Evolutionary conservation across 2,329 filamentous ascomycete genomes (phyloP).

Genomic region (Annulohypoxylon truncatum): DNA sequence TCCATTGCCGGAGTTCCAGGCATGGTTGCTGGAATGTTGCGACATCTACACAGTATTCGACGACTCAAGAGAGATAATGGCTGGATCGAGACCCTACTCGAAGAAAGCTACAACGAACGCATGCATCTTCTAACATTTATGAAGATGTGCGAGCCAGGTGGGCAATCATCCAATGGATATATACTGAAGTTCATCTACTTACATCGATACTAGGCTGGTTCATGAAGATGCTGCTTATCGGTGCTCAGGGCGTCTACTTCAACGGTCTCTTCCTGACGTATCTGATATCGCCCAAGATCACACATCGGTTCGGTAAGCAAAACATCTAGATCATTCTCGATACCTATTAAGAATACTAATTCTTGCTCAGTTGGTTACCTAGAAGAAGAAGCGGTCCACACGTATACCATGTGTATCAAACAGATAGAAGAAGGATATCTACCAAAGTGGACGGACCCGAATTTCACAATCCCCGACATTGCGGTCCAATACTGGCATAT

Average conservation of each 20-base stretch:
- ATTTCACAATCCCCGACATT: constrained; percentile 85
- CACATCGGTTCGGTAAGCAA: constrained; percentile 77
- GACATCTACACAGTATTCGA: constrained; percentile 86
- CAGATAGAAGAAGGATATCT: constrained; percentile 88
- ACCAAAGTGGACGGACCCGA: constrained; percentile 78
- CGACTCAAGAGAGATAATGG: constrained; percentile 93
- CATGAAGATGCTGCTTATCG: constrained; percentile 92
- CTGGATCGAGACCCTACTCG: constrained; percentile 92
- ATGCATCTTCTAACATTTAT: constrained; percentile 96
- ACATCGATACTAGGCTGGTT: constrained; percentile 72
- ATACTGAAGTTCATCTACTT: constrained; percentile 16
- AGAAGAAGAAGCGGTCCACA: constrained; percentile 96
- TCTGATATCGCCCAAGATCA: constrained; percentile 85
- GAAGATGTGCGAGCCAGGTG: constrained; percentile 84
- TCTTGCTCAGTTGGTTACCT: constrained; percentile 79
- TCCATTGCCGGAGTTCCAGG: constrained; percentile 94
- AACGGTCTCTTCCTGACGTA: constrained; percentile 93
- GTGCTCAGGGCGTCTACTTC: constrained; percentile 95
- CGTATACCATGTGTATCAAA: constrained; percentile 88
- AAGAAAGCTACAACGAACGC: constrained; percentile 91
- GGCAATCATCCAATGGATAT: background rate
- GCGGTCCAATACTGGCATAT: constrained; percentile 95
- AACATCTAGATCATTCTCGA: background rate
- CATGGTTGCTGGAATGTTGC: constrained; percentile 95
- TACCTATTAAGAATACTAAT: constrained; percentile 4